Evolutionary conservation across 2,329 filamentous ascomycete species (phyloP).

Genomic region (Epichloe scottii): DNA sequence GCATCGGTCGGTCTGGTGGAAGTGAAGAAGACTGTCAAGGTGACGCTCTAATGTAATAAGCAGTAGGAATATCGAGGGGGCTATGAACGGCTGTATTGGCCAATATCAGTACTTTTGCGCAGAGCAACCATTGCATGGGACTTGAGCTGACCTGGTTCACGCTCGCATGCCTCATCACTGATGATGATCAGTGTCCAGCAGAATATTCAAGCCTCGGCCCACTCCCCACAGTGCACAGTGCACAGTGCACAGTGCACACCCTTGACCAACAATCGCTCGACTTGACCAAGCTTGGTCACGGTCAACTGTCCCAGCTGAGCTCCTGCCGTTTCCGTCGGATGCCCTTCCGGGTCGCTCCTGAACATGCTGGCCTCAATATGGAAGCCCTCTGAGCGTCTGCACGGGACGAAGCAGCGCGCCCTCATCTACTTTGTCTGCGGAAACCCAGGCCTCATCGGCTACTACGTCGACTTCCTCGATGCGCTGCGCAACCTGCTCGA

Average conservation of each 20-base stretch:
- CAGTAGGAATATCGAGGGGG: neutral
- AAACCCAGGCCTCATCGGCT: conserved; percentile 64
- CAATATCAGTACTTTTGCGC: neutral
- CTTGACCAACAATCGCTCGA: too few relatives aligned
- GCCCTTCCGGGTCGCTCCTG: neutral
- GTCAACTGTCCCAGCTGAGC: too few relatives aligned
- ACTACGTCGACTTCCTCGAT: conserved; percentile 56
- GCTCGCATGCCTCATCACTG: too few relatives aligned
- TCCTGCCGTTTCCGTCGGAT: too few relatives aligned
- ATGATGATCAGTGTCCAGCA: too few relatives aligned
- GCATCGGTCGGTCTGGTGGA: conserved; percentile 67
- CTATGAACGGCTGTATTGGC: neutral
- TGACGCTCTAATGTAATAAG: conserved; percentile 22
- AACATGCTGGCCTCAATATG: conserved; percentile 16
- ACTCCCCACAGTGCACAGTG: too few relatives aligned
- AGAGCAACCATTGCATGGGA: neutral
- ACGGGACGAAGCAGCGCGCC: conserved; percentile 16
- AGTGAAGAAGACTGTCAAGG: conserved; percentile 56
- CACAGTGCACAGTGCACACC: too few relatives aligned
- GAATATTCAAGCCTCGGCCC: too few relatives aligned
- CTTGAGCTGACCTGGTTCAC: neutral
- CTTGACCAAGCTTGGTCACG: too few relatives aligned
- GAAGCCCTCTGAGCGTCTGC: conserved; percentile 16
- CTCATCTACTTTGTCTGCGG: conserved; percentile 65
- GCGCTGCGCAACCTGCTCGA: conserved; percentile 42